Conservation (phyloP, 2,329 filamentous ascomycete species). For the Neospermospora avenae region DNA sequence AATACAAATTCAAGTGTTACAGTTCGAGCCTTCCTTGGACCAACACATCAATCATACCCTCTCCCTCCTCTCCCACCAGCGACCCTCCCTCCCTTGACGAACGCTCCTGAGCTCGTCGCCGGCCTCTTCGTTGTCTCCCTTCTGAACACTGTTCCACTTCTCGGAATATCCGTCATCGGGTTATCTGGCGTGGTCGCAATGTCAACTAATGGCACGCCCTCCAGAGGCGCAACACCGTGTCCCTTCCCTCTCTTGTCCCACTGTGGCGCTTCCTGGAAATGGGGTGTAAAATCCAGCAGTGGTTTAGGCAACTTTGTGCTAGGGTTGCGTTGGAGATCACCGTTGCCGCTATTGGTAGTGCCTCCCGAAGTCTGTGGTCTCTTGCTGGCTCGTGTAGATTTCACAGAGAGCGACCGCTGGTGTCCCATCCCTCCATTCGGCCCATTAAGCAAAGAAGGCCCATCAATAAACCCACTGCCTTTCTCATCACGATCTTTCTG, state of each 20-base stretch:
- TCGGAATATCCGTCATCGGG: conserved; percentile 19
- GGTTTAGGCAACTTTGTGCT: conserved; percentile 44
- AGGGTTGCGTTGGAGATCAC: conserved; percentile 11
- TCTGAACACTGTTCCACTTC: conserved; percentile 27
- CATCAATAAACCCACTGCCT: conserved; percentile 24
- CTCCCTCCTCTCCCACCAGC: conserved; percentile 6
- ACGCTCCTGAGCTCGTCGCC: background rate
- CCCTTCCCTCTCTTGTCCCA: conserved; percentile 52
- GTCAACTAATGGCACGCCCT: conserved; percentile 46
- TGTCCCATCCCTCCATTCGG: conserved; percentile 21
- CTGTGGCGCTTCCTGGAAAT: conserved; percentile 62
- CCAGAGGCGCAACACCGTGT: conserved; percentile 41
- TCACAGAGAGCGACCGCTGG: conserved; percentile 30
- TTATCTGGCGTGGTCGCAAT: conserved; percentile 37
- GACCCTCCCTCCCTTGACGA: conserved; percentile 5
- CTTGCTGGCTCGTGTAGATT: conserved; percentile 14
- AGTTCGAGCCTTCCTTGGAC: background rate
- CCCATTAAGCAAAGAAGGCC: conserved; percentile 52
- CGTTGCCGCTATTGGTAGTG: background rate
- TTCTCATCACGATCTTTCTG: conserved; percentile 12
- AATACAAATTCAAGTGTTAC: too few species aligned
- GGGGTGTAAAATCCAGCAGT: conserved; percentile 64
- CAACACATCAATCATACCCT: conserved; percentile 11
- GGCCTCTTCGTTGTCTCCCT: conserved; percentile 17
- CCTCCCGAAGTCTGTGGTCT: background rate